Evolutionary conservation across 306 rosid genomes (phyloP).

Genomic region (Abrus pulchellus): DNA sequence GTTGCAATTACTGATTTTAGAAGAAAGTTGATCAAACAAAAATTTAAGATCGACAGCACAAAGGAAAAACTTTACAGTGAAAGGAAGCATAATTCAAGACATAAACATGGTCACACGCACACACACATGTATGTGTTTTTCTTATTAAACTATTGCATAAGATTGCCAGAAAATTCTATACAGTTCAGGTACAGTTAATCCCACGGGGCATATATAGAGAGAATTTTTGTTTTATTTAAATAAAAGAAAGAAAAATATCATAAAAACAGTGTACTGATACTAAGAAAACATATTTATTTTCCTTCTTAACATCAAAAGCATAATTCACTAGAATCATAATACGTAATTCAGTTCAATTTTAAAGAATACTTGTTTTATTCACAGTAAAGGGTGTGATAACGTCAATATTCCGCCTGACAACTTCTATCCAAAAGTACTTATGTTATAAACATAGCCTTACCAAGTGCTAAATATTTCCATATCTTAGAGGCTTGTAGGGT

Average conservation of each 20-base stretch:
- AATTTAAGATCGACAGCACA: conserved; percentile 3
- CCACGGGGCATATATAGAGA: conserved; percentile 20
- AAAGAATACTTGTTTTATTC: conserved; percentile 2
- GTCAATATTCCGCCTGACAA: conserved; percentile 25
- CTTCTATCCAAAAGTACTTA: not conserved
- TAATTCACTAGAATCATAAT: conserved; percentile 6
- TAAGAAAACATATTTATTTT: not conserved
- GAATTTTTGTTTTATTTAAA: not conserved
- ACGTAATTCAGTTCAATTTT: not conserved
- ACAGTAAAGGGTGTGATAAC: not conserved
- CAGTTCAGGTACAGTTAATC: not conserved
- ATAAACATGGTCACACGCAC: not conserved
- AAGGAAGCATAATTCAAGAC: conserved; percentile 29
- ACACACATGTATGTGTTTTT: not conserved
- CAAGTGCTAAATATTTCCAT: conserved; percentile 3
- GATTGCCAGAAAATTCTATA: not conserved
- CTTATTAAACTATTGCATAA: not conserved
- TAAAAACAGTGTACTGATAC: not conserved
- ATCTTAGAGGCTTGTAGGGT: not conserved
- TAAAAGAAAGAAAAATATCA: not conserved
- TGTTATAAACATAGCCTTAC: not conserved
- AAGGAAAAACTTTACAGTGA: conserved; percentile 10
- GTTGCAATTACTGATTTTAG: conserved; percentile 20
- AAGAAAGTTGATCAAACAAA: not conserved
- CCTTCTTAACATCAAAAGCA: conserved; percentile 13